Evolutionary conservation across 2,329 filamentous ascomycete species (phyloP), one percentile per base, ranked within the genome.

Genomic region (Botryosphaeria agaves): DNA sequence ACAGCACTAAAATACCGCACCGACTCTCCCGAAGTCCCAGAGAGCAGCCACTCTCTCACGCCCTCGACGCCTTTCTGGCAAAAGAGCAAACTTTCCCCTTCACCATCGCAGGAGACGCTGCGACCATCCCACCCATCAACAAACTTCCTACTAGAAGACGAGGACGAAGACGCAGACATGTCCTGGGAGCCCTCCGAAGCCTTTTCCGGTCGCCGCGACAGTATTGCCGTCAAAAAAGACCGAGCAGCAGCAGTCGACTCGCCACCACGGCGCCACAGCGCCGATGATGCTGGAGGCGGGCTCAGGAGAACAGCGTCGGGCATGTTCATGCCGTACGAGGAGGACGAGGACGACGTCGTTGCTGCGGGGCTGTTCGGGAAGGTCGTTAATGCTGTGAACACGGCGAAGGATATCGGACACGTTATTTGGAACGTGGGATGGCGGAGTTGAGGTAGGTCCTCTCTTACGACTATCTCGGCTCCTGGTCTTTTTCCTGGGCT

Each of bases 271-370:
- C n/a, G n/a, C n/a, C n/a, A n/a, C n/a, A n/a, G n/a, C n/a, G 60
- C 67, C 30, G 54, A 65, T 3, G 53, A 56, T 7, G 47, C 48
- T 15, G 34, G 41, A n/a, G 48, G 51, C 12, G 74, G 75, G 31
- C 75, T 91, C 62, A 72, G 76, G 37, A 68, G 84, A 41, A 91
- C 82, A 14, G 64, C 73, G 30, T 89, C 82, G 23, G 84, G 83
- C 41, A 91, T 92, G 81, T 78, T 92, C 44, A 85, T 91, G 78
- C 81, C 83, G 5, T 78, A 76, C 42, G 79, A 84, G 41, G 77
- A 84, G 41, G 72, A 72, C 36, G 79, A 83, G 39, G 60, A 66
- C 31, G 64, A 69, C 53, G 48, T 64, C 25, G 52, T 59, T 3
- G 53, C 57, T 5, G 53, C 64, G 30, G 76, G 77, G 28, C 64